Evolutionary conservation across 306 rosid genomes (phyloP).

Genomic region (Prunus mira): DNA sequence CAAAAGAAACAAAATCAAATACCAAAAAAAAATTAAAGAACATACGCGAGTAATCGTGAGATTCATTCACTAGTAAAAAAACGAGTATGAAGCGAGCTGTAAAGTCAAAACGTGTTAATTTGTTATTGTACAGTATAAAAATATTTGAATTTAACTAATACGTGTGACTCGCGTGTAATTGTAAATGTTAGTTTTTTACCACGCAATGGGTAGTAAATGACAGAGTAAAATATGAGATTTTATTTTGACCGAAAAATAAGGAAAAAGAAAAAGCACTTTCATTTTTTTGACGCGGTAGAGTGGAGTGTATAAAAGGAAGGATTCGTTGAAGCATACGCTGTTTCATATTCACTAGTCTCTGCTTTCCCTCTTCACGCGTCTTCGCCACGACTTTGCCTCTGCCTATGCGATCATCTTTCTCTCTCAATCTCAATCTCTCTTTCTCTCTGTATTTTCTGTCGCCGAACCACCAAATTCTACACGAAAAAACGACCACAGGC

Average conservation of each 20-base stretch:
- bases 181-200: neutral
- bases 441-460: neutral
- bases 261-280: neutral
- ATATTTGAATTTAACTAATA: accelerated
- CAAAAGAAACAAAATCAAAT: neutral
- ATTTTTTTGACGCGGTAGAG: constrained; percentile 16
- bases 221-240: neutral
- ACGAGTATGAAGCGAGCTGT: neutral
- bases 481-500: neutral
- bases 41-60: neutral
- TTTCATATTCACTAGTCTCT: neutral
- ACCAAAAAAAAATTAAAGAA: neutral
- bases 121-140: neutral
- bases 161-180: neutral
- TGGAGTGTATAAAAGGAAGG: neutral
- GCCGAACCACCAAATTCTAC: neutral
- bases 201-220: neutral
- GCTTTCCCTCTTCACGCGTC: constrained; percentile 32
- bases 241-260: neutral
- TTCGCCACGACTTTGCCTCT: constrained; percentile 17
- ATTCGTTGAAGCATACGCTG: neutral
- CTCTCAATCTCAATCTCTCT: neutral
- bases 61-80: neutral
- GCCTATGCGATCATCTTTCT: constrained; percentile 6
- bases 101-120: neutral